Base-by-base conservation (phyloP, 2,329 filamentous ascomycete species). In the Trichophaea hybrida region DNA sequence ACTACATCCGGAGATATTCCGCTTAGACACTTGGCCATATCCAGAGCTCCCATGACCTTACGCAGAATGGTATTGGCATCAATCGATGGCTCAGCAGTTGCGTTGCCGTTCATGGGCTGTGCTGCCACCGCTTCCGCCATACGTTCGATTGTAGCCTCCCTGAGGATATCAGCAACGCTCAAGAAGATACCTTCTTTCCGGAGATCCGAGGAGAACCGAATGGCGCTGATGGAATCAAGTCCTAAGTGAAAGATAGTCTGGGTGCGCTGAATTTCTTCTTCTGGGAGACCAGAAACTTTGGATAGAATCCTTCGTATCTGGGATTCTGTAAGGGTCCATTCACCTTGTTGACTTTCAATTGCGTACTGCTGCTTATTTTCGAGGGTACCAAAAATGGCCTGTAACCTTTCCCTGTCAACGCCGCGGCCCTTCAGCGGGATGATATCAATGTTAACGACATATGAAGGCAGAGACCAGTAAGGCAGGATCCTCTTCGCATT, bases 191-290 rank as follows among this genome's bases (percentile, higher is more conserved):
- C 79, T 46, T 76, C 72, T 65, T 80, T 85, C 46, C 80, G 82
- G 3, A 96, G 74, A 6, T 89, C 74, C 0, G 84, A 79, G 6
- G 83, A 81, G 2, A 89, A 82, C 68, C 93, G 94, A 73, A 96
- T 93, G 1, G 88, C 85, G 64, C 84, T 91, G 70, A 96, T 94
- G 0, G 90, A 96, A 70, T 96, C 90, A 1, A 96, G 79, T 0
- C 90, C 90, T 1, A 96, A 77, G 64, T 93, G 83, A 71, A 93
- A 94, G 10, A 95, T 79, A 0, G 79, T 87, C 55, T 82, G 79
- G 0, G 76, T 74, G 58, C 76, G 77, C 2, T 73, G 71, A 55
- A 95, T 85, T 1, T 80, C 75, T 0, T 75, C 69, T 15, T 75
- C 71, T 0, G 82, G 74, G 0, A 85, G 72, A 13, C 78, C 79